Base-by-base conservation (phyloP, 768 basidiomycete genomes). In the Rossbeevera mucosa region DNA sequence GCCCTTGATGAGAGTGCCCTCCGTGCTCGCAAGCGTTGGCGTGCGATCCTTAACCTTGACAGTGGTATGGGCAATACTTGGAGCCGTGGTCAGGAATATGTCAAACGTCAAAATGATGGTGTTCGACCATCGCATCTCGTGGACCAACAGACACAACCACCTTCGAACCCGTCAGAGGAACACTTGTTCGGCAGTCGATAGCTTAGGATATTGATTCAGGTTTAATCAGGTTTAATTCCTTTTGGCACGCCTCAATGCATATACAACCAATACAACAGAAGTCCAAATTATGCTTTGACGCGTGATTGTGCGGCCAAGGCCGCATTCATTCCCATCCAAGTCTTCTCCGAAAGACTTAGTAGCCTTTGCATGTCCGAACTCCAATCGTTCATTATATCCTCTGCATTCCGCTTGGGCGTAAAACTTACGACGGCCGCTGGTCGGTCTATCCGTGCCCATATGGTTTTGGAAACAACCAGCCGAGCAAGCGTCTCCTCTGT, bases 301-400 rank as follows among this genome's bases (percentile, higher is more conserved):
- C 83, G 76, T 46, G 87, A 82, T 59, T 89, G 87, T 20, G 90
- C 90, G 44, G 91, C 90, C 66, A 89, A 81, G 11, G 91, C 90
- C 29, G 91, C 90, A 59, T 92, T 92, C 80, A 93, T 86, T 31
- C 87, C 88, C 91, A 93, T 93, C 91, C 94, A 96, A n/a, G 92
- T 93, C 81, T 97, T 97, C 74, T 99, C 96, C 13, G 94, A 90
- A 38, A 96, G 71, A 16, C 88, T 81, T 54, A 99, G 76, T 63
- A 99, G 73, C 72, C 88, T 93, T 63, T 87, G 89, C 81, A 99
- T 92, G 64, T 98, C 94, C 20, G 85, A 89, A 71, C 92, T 94
- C 95, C 96, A 99, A 56, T 92, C 91, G 65, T 98, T 98, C 86
- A 99, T 87, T 5, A 93, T 86, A 62, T 96, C 93, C 65, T 97